Evolutionary conservation across 1,139 yeast genomes (phyloP).

Genomic region (Arxiozyma heterogenica): DNA sequence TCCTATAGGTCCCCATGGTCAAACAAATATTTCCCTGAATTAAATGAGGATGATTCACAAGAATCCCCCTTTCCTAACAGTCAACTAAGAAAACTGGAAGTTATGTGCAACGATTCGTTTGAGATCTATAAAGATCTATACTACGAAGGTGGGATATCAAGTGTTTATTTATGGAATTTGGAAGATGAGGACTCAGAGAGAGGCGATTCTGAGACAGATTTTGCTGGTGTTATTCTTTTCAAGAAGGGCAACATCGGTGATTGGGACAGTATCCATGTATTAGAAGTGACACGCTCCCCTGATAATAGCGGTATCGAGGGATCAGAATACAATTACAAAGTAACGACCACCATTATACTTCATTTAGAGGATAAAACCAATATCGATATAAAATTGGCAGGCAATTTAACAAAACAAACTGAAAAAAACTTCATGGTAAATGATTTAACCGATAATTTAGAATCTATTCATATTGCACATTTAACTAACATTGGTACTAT

Average conservation of each 20-base stretch:
- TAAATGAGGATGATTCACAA: conserved; percentile 45
- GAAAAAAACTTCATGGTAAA: conserved; percentile 33
- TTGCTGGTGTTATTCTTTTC: conserved; percentile 87
- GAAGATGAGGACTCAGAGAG: conserved; percentile 42
- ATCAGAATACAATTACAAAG: conserved; percentile 50
- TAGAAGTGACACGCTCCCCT: conserved; percentile 53
- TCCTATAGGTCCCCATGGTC: conserved; percentile 90
- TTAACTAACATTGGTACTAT: conserved; percentile 76
- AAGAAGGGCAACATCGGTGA: conserved; percentile 50
- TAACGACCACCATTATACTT: conserved; percentile 83
- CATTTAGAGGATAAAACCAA: conserved; percentile 45
- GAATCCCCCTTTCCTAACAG: conserved; percentile 68
- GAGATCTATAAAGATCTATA: conserved; percentile 88
- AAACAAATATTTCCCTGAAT: conserved; percentile 61
- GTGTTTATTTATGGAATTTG: conserved; percentile 84
- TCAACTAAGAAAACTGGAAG: conserved; percentile 62
- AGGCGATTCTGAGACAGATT: conserved; percentile 35
- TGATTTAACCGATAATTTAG: conserved; percentile 17
- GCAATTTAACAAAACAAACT: conserved; percentile 75
- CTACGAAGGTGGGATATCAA: conserved; percentile 86
- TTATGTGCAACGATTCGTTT: conserved; percentile 79
- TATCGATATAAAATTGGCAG: conserved; percentile 45
- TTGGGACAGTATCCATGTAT: conserved; percentile 92
- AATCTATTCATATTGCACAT: conserved; percentile 39
- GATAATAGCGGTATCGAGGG: conserved; percentile 21